Evolutionary conservation across 2,329 filamentous ascomycete species (phyloP).

Genomic region (Fusarium sororula): DNA sequence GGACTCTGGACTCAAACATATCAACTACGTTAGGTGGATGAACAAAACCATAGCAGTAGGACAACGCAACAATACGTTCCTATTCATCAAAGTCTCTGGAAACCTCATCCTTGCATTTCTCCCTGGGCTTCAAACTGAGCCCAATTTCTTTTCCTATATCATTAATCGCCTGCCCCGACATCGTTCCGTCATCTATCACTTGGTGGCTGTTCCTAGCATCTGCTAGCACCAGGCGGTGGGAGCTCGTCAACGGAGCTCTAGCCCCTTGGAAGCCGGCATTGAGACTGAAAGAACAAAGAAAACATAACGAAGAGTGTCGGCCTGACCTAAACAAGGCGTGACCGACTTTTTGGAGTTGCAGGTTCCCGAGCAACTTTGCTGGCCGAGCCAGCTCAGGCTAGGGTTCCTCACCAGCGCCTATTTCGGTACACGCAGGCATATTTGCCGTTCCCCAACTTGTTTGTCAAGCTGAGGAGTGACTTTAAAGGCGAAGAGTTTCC

Average conservation of each 20-base stretch:
- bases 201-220: conserved; percentile 40
- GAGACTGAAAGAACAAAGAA: conserved; percentile 38
- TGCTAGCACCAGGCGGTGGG: conserved; percentile 39
- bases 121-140: conserved; percentile 24
- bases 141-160: conserved; percentile 6
- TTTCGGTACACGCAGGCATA: conserved; percentile 26
- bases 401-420: conserved; percentile 35
- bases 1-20: conserved; percentile 32
- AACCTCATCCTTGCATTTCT: conserved; percentile 23
- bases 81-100: conserved; percentile 30
- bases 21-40: conserved; percentile 10
- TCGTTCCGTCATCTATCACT: conserved; percentile 42
- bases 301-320: conserved; percentile 17
- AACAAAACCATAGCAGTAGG: conserved; percentile 34
- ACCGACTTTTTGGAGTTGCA: conserved; percentile 39
- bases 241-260: conserved; percentile 32
- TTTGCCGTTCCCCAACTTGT: conserved; percentile 36
- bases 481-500: conserved; percentile 35
- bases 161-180: conserved; percentile 8
- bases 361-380: conserved; percentile 19
- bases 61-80: conserved; percentile 30
- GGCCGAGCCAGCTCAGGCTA: conserved; percentile 23
- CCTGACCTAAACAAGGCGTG: conserved; percentile 27
- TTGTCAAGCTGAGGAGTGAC: conserved; percentile 41
- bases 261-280: conserved; percentile 27